These are phyloP conservation scores for Apophysomyces trapeziformis DNA, from an alignment of 371 early-diverging fungal genomes.

Conservation along the genomic window DNA sequence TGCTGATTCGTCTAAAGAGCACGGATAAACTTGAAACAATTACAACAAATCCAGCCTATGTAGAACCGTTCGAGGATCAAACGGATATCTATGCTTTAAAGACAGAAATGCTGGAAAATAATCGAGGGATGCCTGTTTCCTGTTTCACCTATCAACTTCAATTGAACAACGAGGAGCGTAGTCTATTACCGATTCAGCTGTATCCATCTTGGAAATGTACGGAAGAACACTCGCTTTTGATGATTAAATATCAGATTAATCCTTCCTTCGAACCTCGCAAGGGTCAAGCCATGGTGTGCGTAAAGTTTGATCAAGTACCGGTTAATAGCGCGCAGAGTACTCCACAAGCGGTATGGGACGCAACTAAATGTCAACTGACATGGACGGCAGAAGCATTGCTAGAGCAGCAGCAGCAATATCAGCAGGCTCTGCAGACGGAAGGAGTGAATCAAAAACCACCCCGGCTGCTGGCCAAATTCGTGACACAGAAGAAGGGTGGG, in stretches of 20 bases:
- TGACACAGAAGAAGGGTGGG: constrained; percentile 11
- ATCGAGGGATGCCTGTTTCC: constrained; percentile 19
- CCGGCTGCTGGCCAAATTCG: constrained; percentile 29
- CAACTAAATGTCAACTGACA: constrained; percentile 18
- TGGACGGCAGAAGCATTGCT: constrained; percentile 17
- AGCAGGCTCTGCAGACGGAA: background rate
- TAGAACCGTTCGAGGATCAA: constrained; percentile 21
- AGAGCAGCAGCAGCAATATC: constrained; percentile 1
- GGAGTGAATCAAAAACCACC: background rate
- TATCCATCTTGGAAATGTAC: constrained; percentile 27
- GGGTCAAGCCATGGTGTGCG: constrained; percentile 17
- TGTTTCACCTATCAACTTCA: constrained; percentile 23
- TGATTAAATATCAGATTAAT: constrained; percentile 22
- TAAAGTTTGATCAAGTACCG: constrained; percentile 15
- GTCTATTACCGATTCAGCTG: constrained; percentile 17
- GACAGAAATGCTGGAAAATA: constrained; percentile 15
- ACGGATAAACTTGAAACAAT: background rate
- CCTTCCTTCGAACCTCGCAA: constrained; percentile 4
- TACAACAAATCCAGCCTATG: constrained; percentile 18
- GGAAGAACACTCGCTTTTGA: constrained; percentile 17
- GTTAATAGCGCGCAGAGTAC: constrained; percentile 27
- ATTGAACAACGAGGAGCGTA: background rate
- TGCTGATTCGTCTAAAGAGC: constrained; percentile 15
- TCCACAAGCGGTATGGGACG: constrained; percentile 30
- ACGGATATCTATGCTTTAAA: constrained; percentile 20